Conservation (phyloP, 805 yeast species). For the Teunomyces tritomae region DNA sequence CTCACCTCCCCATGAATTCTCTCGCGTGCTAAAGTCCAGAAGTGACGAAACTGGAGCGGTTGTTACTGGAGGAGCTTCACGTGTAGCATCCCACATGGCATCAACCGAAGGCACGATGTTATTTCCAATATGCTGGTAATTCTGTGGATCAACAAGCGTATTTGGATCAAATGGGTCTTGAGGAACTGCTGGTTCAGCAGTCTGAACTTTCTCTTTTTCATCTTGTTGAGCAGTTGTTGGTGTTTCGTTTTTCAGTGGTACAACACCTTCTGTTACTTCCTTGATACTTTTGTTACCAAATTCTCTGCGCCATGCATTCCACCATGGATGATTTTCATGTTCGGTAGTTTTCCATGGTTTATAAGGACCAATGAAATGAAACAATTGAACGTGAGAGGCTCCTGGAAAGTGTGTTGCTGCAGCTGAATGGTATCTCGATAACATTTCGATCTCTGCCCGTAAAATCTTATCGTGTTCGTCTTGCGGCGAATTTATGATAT, state of each 20-base stretch:
- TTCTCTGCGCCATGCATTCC: conserved; percentile 35
- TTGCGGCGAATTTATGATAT: not conserved
- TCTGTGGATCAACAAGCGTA: conserved; percentile 30
- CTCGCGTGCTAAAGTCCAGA: conserved; percentile 9
- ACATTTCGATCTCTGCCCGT: not conserved
- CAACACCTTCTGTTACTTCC: conserved; percentile 12
- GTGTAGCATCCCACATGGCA: conserved; percentile 44
- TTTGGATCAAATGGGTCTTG: conserved; percentile 12
- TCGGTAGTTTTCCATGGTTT: conserved; percentile 52
- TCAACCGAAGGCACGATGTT: conserved; percentile 14
- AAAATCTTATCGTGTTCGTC: conserved; percentile 2
- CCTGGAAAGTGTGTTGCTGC: conserved; percentile 17
- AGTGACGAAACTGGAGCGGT: not conserved
- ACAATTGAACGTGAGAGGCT: conserved; percentile 40
- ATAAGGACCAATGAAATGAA: conserved; percentile 65
- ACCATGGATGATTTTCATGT: conserved; percentile 32
- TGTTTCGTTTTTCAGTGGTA: not conserved
- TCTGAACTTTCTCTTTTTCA: not conserved
- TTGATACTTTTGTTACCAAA: conserved; percentile 25
- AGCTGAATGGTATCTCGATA: conserved; percentile 16
- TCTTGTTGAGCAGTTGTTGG: not conserved
- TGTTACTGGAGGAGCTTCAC: conserved; percentile 40
- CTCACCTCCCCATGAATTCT: conserved; percentile 30
- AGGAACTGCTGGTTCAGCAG: not conserved
- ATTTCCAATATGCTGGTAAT: conserved; percentile 21